Percentiles rank a stretch among this genome's conserved stretches.
These are phyloP conservation scores for Populus davidiana DNA, from an alignment of 345 rosid genomes.

Conservation along the genomic window DNA sequence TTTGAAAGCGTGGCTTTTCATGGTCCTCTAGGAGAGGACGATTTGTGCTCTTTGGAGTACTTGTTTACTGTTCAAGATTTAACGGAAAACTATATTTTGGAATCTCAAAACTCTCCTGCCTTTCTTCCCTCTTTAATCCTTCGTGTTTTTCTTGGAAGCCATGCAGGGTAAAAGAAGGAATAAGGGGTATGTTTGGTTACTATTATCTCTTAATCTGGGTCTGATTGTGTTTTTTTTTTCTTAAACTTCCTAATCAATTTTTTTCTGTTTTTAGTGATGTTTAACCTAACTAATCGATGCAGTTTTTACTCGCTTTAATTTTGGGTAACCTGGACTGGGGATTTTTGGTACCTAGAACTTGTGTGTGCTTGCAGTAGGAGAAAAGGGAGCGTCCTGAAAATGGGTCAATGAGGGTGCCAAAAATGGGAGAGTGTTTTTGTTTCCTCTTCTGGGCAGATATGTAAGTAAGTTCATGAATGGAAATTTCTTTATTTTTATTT, in stretches of 20 bases:
- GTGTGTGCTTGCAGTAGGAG: neutral
- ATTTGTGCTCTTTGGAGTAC: conserved; percentile 12
- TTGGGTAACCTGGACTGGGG: neutral
- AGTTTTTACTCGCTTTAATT: neutral
- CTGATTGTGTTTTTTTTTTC: neutral
- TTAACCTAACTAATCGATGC: neutral
- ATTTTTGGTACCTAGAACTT: neutral
- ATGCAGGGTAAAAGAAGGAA: conserved; percentile 17
- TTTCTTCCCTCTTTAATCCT: neutral
- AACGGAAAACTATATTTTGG: conserved; percentile 33
- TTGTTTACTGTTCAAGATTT: conserved; percentile 28
- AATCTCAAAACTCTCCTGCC: neutral
- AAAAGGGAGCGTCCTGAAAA: neutral
- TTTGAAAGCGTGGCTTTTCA: conserved; percentile 45
- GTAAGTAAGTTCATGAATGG: neutral
- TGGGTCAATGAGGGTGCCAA: neutral
- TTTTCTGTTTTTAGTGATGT: neutral
- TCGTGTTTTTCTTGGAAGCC: neutral
- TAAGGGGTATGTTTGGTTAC: neutral
- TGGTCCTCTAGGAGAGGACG: conserved; percentile 27
- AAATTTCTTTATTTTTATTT: no score
- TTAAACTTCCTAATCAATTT: neutral
- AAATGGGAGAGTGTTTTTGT: conserved; percentile 18
- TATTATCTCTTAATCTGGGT: neutral
- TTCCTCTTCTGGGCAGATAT: conserved; percentile 25